These are phyloP conservation scores for Tetramitus jugosus DNA, from an alignment of 208 protist species.

Conservation along the genomic window DNA sequence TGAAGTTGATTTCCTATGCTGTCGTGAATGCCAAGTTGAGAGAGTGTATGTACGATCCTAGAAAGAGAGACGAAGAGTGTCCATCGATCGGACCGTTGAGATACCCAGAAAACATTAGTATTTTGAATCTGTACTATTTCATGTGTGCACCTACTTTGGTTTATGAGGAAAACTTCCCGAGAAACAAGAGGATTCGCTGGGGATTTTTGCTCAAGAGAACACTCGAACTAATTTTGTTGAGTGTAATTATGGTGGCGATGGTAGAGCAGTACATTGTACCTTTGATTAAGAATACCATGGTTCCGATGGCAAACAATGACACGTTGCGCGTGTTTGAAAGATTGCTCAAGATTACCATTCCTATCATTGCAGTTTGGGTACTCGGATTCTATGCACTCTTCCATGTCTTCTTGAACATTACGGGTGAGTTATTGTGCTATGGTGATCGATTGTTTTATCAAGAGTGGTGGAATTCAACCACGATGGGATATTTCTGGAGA, in stretches of 20 bases:
- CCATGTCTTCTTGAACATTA: conserved; percentile 33
- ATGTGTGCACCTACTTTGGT: conserved; percentile 50
- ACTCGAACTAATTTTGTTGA: not conserved
- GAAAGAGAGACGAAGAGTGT: not conserved
- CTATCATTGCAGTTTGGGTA: conserved; percentile 24
- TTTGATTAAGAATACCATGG: conserved; percentile 16
- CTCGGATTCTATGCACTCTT: conserved; percentile 28
- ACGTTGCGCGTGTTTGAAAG: not conserved
- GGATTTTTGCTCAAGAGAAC: conserved; percentile 16
- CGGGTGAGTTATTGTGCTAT: conserved; percentile 27
- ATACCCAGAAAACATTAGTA: conserved; percentile 43
- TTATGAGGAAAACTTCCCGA: conserved; percentile 50
- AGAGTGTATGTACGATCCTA: conserved; percentile 1
- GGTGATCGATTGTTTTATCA: conserved; percentile 37
- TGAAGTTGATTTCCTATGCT: conserved; percentile 28
- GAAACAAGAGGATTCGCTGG: conserved; percentile 37
- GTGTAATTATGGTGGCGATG: not conserved
- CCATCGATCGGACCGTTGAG: not conserved
- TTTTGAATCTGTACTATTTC: conserved; percentile 48
- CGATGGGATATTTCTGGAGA: conserved; percentile 29
- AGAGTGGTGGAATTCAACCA: conserved; percentile 37
- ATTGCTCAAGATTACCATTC: conserved; percentile 9
- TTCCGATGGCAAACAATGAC: not conserved
- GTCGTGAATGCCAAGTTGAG: conserved; percentile 24
- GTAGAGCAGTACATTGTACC: conserved; percentile 28